A percentile compares a stretch with the other conserved stretches of the same genome.
Conservation (phyloP, 331 rosid genomes). For the Ulmus americana region DNA sequence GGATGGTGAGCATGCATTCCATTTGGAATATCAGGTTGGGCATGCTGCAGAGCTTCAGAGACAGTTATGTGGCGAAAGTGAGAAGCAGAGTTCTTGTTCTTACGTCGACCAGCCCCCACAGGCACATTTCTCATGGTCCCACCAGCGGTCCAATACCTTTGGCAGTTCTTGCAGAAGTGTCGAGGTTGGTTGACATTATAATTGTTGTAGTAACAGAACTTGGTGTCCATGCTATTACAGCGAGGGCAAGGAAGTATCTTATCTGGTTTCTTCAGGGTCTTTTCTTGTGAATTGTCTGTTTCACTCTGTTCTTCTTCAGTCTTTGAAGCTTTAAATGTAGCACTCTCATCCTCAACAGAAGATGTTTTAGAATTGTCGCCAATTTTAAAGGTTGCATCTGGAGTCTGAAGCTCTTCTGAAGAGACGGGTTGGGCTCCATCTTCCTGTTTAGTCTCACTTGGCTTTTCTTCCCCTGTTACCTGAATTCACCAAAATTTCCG, state of each 20-base stretch:
- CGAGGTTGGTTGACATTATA: conserved; percentile 86
- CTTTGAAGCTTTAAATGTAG: conserved; percentile 30
- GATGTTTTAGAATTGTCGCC: conserved; percentile 37
- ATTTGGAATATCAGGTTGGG: conserved; percentile 32
- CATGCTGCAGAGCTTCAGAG: conserved; percentile 49
- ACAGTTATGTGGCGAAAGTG: conserved; percentile 60
- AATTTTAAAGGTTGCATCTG: conserved; percentile 35
- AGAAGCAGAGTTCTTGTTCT: conserved; percentile 59
- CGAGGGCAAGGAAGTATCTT: conserved; percentile 84
- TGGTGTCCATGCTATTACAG: conserved; percentile 86
- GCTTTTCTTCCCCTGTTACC: conserved; percentile 40
- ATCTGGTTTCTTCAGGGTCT: conserved; percentile 73
- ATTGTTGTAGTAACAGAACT: conserved; percentile 86
- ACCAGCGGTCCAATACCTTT: conserved; percentile 94
- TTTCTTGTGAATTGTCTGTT: conserved; percentile 52
- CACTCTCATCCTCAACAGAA: conserved; percentile 38
- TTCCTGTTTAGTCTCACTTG: conserved; percentile 29
- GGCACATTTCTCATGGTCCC: conserved; percentile 91
- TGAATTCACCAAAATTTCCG: conserved; percentile 29
- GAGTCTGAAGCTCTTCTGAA: conserved; percentile 33
- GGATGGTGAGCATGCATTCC: conserved; percentile 38
- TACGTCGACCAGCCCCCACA: conserved; percentile 83
- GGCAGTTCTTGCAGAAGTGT: conserved; percentile 86
- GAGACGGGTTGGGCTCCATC: conserved; percentile 33
- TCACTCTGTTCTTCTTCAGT: conserved; percentile 63